phyloP scores from a whole-genome alignment of 352 stramenopile species.

The Pythium rhizo-oryzae region DNA sequence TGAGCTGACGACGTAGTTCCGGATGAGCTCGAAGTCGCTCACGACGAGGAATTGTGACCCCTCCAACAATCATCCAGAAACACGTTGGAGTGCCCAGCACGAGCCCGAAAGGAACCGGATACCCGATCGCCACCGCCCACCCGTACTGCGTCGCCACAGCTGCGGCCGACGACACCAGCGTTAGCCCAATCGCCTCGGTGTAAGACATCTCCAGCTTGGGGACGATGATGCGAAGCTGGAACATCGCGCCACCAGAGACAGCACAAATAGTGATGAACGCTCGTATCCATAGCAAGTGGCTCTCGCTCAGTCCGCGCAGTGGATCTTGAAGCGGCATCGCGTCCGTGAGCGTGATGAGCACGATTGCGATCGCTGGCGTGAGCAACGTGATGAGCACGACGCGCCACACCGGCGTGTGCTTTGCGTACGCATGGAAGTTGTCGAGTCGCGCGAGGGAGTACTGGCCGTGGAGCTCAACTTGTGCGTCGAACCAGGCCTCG shows the following conservation, averaged over 20 bases:
- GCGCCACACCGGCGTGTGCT: slow-evolving; percentile 2
- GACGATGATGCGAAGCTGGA: slow-evolving; percentile 15
- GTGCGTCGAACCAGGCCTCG: background rate
- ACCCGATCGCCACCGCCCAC: slow-evolving; percentile 2
- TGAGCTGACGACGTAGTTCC: background rate
- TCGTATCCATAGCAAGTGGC: slow-evolving; percentile 4
- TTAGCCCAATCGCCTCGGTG: background rate
- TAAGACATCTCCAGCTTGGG: background rate
- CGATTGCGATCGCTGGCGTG: background rate
- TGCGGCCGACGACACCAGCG: background rate
- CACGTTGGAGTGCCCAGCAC: background rate
- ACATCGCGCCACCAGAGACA: background rate
- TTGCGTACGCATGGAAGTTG: background rate
- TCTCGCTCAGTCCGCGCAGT: background rate
- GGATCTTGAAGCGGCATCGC: slow-evolving; percentile 2
- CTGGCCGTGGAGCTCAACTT: slow-evolving; percentile 11
- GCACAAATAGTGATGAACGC: slow-evolving; percentile 3
- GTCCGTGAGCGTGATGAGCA: slow-evolving; percentile 5
- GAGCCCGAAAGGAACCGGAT: slow-evolving; percentile 6
- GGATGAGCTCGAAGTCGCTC: background rate
- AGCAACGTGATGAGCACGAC: background rate
- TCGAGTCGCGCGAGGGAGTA: slow-evolving; percentile 10
- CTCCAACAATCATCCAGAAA: slow-evolving; percentile 4
- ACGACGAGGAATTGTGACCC: background rate
- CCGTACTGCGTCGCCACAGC: slow-evolving; percentile 6